Base-by-base conservation (phyloP, 169 alveolate species). In the Plasmodium coatneyi region DNA sequence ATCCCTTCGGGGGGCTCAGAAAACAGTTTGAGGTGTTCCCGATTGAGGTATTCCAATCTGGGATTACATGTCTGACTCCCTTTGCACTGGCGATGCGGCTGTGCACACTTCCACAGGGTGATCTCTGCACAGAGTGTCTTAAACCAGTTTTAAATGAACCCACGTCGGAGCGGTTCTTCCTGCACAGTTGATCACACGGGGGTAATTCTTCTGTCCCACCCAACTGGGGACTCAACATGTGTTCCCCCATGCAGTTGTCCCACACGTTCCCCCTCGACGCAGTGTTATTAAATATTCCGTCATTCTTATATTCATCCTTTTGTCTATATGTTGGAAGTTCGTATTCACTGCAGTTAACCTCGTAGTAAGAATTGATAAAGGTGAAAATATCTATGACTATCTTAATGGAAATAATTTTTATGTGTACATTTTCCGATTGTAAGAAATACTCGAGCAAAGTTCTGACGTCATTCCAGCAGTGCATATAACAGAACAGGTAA, bases 381-480 rank as follows among this genome's bases (percentile, higher is more conserved):
- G 41, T 71, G 71, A 91, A 91, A 16, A 91, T 71, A 49, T 91
- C 95, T 14, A 91, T 82, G 6, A 91, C 84, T 5, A 91, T 91
- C 74, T 91, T 91, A 6, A 91, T 91, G 25, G 95, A 74, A 19
- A 91, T 81, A 43, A 91, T 71, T 91, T 81, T 91, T 22, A 91
- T 91, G 71, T 91, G 71, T 10, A 91, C 43, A 46, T 91, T 91
- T 71, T 91, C 95, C n/a, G 95, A 80, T 54, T 91, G 91, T 43
- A 91, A 36, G 49, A 91, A 91, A 49, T 81, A 81, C 14, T 81
- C 92, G 10, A 91, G 56, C 30, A 91, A 71, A 22, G 30, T 82
- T 71, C 71, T 91, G 19, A 91, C 92, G 72, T 91, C 95, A 7
- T 80, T 81, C 95, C 95, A 91, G 16, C 95, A 91, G 81, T 91